Conservation (phyloP, 2,329 filamentous ascomycete genomes). For the Cryphonectria nitschkei region DNA sequence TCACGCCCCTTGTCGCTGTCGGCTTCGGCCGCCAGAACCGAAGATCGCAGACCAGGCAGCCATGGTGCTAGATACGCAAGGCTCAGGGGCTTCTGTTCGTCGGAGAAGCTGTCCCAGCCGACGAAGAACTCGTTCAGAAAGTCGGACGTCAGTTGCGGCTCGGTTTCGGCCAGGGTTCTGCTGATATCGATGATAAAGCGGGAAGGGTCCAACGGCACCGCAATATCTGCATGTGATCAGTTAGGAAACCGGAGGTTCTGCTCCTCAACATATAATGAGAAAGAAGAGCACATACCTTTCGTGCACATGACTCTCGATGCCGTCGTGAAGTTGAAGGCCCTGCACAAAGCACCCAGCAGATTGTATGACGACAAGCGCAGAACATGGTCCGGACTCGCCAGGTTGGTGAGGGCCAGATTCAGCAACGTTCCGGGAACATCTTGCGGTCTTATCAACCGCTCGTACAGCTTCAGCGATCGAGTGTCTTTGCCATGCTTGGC, state of each 20-base stretch:
- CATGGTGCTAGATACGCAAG: constrained; percentile 73
- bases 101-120: constrained; percentile 70
- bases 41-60: constrained; percentile 64
- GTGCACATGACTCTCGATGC: constrained; percentile 64
- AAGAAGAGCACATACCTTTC: constrained; percentile 51
- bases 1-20: constrained; percentile 70
- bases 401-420: constrained; percentile 69
- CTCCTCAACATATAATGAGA: background rate
- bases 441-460: constrained; percentile 69
- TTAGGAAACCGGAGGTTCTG: background rate
- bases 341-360: constrained; percentile 66
- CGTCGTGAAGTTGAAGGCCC: constrained; percentile 68
- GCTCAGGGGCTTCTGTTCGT: constrained; percentile 68
- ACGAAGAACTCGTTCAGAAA: constrained; percentile 76
- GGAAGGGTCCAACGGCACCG: constrained; percentile 65
- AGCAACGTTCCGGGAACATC: constrained; percentile 72
- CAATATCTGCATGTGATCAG: constrained; percentile 52
- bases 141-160: constrained; percentile 69
- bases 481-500: constrained; percentile 67
- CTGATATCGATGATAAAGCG: constrained; percentile 69
- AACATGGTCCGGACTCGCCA: constrained; percentile 63
- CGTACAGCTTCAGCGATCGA: constrained; percentile 62
- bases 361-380: constrained; percentile 70
- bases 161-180: constrained; percentile 62
- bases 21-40: constrained; percentile 59